Evolutionary conservation across 2,329 filamentous ascomycete genomes (phyloP).

Genomic region (Fusarium brachygibbosum): DNA sequence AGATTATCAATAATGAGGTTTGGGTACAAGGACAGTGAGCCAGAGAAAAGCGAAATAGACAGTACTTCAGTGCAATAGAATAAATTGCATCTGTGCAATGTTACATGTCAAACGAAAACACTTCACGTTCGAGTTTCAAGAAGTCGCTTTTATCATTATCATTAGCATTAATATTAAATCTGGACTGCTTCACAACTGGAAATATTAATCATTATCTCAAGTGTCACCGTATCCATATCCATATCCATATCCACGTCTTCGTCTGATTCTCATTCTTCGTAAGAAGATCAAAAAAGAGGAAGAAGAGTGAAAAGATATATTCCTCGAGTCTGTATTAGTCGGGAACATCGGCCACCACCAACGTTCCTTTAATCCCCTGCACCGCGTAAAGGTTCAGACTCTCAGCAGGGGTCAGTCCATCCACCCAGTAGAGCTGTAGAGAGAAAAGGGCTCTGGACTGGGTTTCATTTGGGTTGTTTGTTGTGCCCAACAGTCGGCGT

Average conservation of each 20-base stretch:
- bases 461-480: constrained; percentile 35
- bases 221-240: constrained; percentile 18
- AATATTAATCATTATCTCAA: constrained; percentile 35
- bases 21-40: background rate
- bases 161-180: constrained; percentile 37
- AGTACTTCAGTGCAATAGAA: background rate
- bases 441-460: background rate
- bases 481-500: constrained; percentile 49
- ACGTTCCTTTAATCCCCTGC: constrained; percentile 44
- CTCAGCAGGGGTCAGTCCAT: constrained; percentile 43
- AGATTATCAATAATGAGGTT: background rate
- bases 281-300: constrained; percentile 3
- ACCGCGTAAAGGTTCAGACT: constrained; percentile 50
- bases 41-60: background rate
- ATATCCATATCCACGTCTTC: background rate
- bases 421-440: constrained; percentile 10
- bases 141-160: constrained; percentile 14
- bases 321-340: constrained; percentile 45
- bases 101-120: background rate
- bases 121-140: background rate
- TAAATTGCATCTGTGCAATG: background rate
- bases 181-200: constrained; percentile 28
- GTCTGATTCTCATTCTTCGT: constrained; percentile 13
- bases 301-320: background rate
- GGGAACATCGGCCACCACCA: constrained; percentile 30